A percentile compares a stretch with the other conserved stretches of the same genome.
Conservation (phyloP, 1,284 basidiomycete genomes). For the Xerocomus minutiporus region DNA sequence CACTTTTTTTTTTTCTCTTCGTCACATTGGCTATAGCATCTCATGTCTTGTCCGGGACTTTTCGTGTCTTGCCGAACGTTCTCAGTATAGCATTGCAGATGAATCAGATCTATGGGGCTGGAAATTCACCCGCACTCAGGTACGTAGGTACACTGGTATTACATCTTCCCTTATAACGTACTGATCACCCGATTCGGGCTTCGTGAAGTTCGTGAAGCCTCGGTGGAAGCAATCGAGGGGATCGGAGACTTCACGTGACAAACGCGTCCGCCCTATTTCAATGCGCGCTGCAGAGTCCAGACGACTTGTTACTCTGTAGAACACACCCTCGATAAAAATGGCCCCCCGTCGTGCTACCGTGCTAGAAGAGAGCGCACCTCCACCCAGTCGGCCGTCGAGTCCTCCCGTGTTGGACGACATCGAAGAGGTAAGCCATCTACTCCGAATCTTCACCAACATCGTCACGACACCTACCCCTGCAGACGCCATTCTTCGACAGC, state of each 20-base stretch:
- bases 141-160: background rate
- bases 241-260: conserved; percentile 20
- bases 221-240: background rate
- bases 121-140: background rate
- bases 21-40: too few species aligned
- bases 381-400: conserved; percentile 37
- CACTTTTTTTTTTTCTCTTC: conserved; percentile 24
- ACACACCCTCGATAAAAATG: conserved; percentile 12
- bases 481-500: conserved; percentile 67
- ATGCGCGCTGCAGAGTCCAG: background rate
- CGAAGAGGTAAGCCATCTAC: conserved; percentile 36
- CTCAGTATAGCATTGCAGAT: background rate
- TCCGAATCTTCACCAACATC: background rate
- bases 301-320: background rate
- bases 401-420: conserved; percentile 39
- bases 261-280: conserved; percentile 8
- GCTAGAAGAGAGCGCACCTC: conserved; percentile 28
- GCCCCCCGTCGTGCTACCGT: conserved; percentile 28
- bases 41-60: too few species aligned
- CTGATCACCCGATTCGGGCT: background rate
- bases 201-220: conserved; percentile 5
- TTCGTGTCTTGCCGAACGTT: background rate
- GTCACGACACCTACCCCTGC: background rate
- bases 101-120: background rate
- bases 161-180: background rate